These are phyloP conservation scores for Mentha longifolia DNA, from an alignment of 257 asterid genomes.

Conservation along the genomic window DNA sequence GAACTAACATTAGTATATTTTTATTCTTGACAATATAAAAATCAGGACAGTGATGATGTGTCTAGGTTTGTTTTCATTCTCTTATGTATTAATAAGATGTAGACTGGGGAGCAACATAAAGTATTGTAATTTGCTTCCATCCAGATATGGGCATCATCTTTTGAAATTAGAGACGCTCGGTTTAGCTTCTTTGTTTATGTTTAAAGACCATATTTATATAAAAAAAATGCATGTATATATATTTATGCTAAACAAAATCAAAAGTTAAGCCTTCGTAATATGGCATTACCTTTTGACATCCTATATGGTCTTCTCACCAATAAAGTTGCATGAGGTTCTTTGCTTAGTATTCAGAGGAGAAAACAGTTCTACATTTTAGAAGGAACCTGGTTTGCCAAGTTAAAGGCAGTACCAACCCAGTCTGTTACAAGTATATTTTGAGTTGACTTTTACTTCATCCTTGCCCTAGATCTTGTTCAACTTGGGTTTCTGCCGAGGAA, in stretches of 20 bases:
- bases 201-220: background rate
- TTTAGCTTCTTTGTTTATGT: conserved; percentile 11
- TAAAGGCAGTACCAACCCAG: conserved; percentile 7
- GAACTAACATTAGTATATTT: too few species aligned
- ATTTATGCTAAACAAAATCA: too few species aligned
- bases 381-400: conserved; percentile 13
- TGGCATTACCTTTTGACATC: conserved; percentile 5
- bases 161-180: background rate
- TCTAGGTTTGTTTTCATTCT: background rate
- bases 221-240: too few species aligned
- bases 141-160: background rate
- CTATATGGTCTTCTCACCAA: too few species aligned
- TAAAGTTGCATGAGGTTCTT: too few species aligned
- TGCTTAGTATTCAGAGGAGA: too few species aligned
- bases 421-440: conserved; percentile 18
- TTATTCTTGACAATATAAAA: background rate
- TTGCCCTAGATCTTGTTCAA: conserved; percentile 65
- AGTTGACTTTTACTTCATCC: conserved; percentile 32
- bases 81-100: background rate
- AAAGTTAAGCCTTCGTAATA: too few species aligned
- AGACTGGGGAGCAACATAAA: background rate
- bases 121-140: background rate
- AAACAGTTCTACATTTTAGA: too few species aligned
- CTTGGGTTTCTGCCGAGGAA: conserved; percentile 84
- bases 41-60: background rate